A percentile compares a stretch with the other conserved stretches of the same genome.
Evolutionary conservation across 345 rosid genomes (phyloP).

Genomic region (Acer negundo): DNA sequence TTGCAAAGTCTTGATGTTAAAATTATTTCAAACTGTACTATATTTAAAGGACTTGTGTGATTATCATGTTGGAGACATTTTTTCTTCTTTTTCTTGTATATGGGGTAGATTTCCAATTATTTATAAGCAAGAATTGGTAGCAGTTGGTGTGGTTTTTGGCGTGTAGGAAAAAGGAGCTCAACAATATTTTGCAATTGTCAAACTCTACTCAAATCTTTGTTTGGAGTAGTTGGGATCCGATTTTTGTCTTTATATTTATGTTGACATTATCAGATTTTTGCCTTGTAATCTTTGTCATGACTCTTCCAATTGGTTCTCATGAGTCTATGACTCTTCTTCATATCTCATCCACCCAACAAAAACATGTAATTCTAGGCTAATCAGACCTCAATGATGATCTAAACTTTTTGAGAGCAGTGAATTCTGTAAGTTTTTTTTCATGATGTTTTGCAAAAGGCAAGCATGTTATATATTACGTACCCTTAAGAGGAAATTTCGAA

Average conservation of each 20-base stretch:
- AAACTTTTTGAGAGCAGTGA: not conserved
- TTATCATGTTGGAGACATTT: constrained; percentile 30
- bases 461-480: constrained; percentile 40
- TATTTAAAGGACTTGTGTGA: constrained; percentile 17
- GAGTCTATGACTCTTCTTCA: not conserved
- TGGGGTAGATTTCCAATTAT: constrained; percentile 11
- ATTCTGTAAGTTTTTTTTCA: constrained; percentile 2
- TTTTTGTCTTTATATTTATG: constrained; percentile 29
- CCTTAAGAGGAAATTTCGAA: constrained; percentile 54
- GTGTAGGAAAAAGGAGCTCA: constrained; percentile 54
- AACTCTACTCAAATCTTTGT: constrained; percentile 35
- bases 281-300: constrained; percentile 11
- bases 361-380: not conserved
- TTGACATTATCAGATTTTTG: constrained; percentile 13
- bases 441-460: constrained; percentile 22
- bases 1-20: constrained; percentile 15
- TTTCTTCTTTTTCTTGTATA: constrained; percentile 17
- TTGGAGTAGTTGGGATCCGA: constrained; percentile 45
- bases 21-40: constrained; percentile 19
- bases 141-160: constrained; percentile 45
- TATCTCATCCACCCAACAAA: too few relatives aligned
- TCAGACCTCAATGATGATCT: not conserved
- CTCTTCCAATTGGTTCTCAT: not conserved
- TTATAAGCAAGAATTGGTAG: constrained; percentile 28
- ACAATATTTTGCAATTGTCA: constrained; percentile 40